Evolutionary conservation across 345 rosid species (phyloP).

Genomic region (Geranium brycei): DNA sequence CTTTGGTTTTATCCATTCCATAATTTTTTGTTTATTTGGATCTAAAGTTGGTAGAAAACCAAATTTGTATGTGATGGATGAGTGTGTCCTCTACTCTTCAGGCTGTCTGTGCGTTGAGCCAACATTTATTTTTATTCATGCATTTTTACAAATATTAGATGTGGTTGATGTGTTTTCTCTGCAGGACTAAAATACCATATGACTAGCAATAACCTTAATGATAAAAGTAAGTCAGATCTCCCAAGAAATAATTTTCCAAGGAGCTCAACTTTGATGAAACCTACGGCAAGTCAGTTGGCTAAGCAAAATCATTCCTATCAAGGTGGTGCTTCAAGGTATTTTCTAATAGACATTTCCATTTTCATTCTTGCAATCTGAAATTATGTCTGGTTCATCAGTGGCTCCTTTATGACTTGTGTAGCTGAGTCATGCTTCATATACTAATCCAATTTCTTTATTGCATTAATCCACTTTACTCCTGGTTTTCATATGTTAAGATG

Average conservation of each 20-base stretch:
- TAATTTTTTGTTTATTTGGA: background rate
- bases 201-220: slow-evolving; percentile 24
- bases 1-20: background rate
- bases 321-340: slow-evolving; percentile 42
- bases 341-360: background rate
- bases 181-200: slow-evolving; percentile 35
- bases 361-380: too few species aligned
- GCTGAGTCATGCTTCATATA: too few species aligned
- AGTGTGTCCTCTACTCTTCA: too few species aligned
- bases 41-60: too few species aligned
- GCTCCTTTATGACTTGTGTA: too few species aligned
- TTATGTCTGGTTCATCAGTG: too few species aligned
- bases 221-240: slow-evolving; percentile 20
- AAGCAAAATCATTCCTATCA: slow-evolving; percentile 43
- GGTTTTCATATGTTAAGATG: background rate
- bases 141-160: background rate
- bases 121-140: too few species aligned
- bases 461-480: too few species aligned
- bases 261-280: slow-evolving; percentile 87
- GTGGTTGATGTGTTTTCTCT: background rate
- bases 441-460: too few species aligned
- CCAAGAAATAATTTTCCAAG: slow-evolving; percentile 33
- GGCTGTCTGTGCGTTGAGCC: too few species aligned
- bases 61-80: too few species aligned
- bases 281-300: slow-evolving; percentile 77